Evolutionary conservation across 1,284 basidiomycete species (phyloP), one percentile per base, ranked within the genome.

Genomic region (Ustilago hordei): DNA sequence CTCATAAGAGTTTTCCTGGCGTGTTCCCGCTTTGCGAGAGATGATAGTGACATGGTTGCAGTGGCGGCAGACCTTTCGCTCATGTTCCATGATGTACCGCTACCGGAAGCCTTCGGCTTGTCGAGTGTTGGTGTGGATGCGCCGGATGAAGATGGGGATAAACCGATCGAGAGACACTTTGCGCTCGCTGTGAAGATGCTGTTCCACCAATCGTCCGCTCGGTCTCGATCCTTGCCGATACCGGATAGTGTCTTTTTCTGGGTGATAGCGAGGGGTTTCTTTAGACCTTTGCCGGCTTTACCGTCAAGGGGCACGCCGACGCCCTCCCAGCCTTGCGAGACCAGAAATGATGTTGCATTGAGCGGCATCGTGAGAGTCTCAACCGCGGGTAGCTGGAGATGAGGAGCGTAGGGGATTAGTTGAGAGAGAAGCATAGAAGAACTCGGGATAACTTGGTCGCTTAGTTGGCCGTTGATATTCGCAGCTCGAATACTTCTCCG

Each of bases 181-280:
- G 82, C 82, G 3, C 79, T 71, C 4, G 81, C 78, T 7, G 83
- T 81, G 58, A 85, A 86, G 43, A 86, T 77, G 59, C 82, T 82
- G 60, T 86, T 84, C 84, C 84, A 86, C 84, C 84, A 86, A 39
- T 86, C 84, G 31, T 82, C 78, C 5, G 84, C 84, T 11, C 84
- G 66, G 45, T 86, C 84, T 32, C 84, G 64, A 54, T 86, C 80
- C 60, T 83, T 82, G 47, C 84, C 84, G 6, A 86, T 68, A 15
- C 84, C 84, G 19, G 75, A 76, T 17, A 86, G 75, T 35, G 77
- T 81, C 23, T 81, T 78, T 48, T 83, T 85, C 56, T 80, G 78
- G 3, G 81, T 78, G 38, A 86, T 82, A n/a, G 78, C 73, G 23
- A 86, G 69, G 4, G 84, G 84, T 62, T 84, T 85, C 56, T 83